Evolutionary conservation across 1,284 basidiomycete species (phyloP), one percentile per base, ranked within the genome.

Genomic region (Trichosporon sp.): DNA sequence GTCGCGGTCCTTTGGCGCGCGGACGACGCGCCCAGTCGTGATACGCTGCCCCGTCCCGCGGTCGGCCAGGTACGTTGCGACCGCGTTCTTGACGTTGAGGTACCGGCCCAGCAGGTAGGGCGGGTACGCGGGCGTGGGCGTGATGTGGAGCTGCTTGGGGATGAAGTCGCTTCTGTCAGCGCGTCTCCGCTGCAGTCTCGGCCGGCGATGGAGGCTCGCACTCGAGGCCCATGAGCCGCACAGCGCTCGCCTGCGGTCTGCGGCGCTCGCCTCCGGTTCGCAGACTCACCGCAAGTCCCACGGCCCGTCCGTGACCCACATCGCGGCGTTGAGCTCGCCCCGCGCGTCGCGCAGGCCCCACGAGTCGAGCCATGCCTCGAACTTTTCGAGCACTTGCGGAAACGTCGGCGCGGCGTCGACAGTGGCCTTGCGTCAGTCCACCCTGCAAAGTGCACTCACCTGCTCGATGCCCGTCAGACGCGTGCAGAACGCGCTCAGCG

Each of bases 381-480:
- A 88, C 64, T 83, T 80, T 13, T 85, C 82, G 63, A 95, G 83
- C 62, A 94, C 89, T 65, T 88, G 85, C 15, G 89, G 85, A 79
- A 96, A 98, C 0, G 85, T 85, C 12, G 93, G 92, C 0, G 94
- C 90, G 7, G 78, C 68, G 78, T 97, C 89, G 63, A 98, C 90
- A 82, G 93, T 90, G 21, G 85, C 86, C 93, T 96, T 78, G 8
- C 7, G 56, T 70, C 42, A 70, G 65, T 31, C 11, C 32, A 32
- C 12, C 32, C n/a, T 18, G n/a, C 21, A 34, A 23, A 23, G 9
- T 18, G 62, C 32, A 83, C 86, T 71, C 71, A 94, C 93, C 86
- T 98, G 95, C 15, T 89, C 90, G 68, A 99, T 95, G 15, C 95
- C 94, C 5, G 96, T 99, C 64, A 99, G 85, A 35, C 88, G 82